Base-by-base conservation (phyloP, 179 eudicot species). In the Corrigiola litoralis region DNA sequence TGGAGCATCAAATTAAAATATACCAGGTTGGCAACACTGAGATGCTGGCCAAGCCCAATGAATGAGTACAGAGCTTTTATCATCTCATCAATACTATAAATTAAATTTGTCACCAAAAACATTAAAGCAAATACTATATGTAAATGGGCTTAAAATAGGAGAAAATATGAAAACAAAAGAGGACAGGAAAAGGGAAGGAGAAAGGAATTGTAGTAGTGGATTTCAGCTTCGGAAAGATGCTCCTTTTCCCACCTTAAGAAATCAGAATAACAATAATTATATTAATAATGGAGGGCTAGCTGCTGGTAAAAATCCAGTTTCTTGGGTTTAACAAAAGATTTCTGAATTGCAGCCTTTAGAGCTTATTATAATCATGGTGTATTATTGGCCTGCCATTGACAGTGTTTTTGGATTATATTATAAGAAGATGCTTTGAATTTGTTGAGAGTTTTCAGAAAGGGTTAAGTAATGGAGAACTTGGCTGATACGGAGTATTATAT, bases 11-110 rank as follows among this genome's bases (percentile, higher is more conserved):
- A 72, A 62, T 20, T 57, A 69, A 77, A 67, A 77, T 73, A 85
- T 77, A 86, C 82, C 79, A 79, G 82, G 83, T 75, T 79, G 88
- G 81, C 83, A 69, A 67, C 58, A 77, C 68, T 76, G 63, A 74
- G 72, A 72, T 76, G 78, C 77, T 78, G 81, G 74, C 75, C 53
- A 75, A 56, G 68, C 78, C 69, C 88, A 82, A 61, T 75, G 80
- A 72, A 77, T 70, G 73, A 55, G 17, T 53, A 69, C 36, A 38
- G 63, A 45, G 38, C 37, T 68, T 74, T 59, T 31, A 37, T 46
- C 53, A 47, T 69, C 64, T 76, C 45, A 58, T 49, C 66, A 62
- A 51, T 17, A 53, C 37, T 59, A 27, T 44, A 66, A n/a, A n/a
- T 13, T 68, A 6, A 60, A 37, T 28, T 5, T 40, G 44, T 10